Evolutionary conservation across 306 rosid genomes (phyloP).

Genomic region (Senna tora): DNA sequence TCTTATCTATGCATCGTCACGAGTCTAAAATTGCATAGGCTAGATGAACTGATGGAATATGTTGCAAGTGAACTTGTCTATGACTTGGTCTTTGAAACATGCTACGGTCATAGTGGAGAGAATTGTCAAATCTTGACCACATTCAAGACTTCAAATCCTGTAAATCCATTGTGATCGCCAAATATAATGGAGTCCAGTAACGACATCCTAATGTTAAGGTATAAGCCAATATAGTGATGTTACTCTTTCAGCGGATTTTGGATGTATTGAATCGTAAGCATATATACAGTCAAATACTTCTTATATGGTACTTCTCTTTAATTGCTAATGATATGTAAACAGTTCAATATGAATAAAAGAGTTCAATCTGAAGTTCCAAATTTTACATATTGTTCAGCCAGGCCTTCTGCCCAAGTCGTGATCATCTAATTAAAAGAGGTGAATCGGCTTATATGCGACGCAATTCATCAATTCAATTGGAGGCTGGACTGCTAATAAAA

Average conservation of each 20-base stretch:
- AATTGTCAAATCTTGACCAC: conserved; percentile 18
- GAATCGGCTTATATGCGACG: not conserved
- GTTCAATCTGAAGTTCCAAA: not conserved
- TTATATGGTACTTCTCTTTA: not conserved
- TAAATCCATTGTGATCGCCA: conserved; percentile 38
- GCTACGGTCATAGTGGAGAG: conserved; percentile 34
- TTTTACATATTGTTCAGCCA: not conserved
- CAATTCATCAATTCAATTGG: not conserved
- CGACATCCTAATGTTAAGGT: conserved; percentile 25
- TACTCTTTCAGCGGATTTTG: not conserved
- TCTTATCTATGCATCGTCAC: conserved; percentile 36
- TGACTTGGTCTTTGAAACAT: conserved; percentile 28
- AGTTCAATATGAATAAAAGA: no score
- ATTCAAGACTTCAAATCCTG: conserved; percentile 37
- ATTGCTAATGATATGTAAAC: not conserved
- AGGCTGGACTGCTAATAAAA: no score
- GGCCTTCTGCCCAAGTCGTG: not conserved
- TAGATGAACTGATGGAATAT: conserved; percentile 17
- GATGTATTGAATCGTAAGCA: not conserved
- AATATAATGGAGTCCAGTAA: conserved; percentile 27
- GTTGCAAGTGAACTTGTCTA: conserved; percentile 19
- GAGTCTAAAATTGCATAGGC: not conserved
- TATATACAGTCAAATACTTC: not conserved
- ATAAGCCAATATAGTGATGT: conserved; percentile 24
- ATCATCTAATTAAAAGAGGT: not conserved